Percentiles rank a stretch among this genome's conserved stretches.
These are phyloP conservation scores for Venturia pyrina DNA, from an alignment of 2,329 filamentous ascomycete species.

Conservation along the genomic window DNA sequence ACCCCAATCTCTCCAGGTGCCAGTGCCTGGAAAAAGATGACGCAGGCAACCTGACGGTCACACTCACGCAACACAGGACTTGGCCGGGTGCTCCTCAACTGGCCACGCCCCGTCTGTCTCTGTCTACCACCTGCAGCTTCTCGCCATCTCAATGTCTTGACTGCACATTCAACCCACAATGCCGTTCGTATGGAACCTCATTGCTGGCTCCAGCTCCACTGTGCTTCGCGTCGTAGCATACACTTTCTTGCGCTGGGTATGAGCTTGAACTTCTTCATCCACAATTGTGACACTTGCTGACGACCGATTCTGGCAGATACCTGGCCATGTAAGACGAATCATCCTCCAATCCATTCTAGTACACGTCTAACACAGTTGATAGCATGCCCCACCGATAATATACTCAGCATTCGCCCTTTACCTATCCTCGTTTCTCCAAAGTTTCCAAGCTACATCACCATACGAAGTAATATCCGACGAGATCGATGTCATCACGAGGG, in stretches of 20 bases:
- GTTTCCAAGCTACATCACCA: constrained; percentile 46
- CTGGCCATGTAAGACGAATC: constrained; percentile 14
- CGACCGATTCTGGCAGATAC: constrained; percentile 8
- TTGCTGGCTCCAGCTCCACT: constrained; percentile 36
- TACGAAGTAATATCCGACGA: constrained; percentile 50
- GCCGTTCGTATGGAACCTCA: constrained; percentile 25
- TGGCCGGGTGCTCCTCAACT: no score
- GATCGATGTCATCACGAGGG: constrained; percentile 38
- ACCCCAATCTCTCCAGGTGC: not conserved
- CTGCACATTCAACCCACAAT: constrained; percentile 15
- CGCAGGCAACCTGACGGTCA: not conserved
- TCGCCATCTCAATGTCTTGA: not conserved
- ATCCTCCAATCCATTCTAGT: constrained; percentile 15
- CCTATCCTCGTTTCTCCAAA: constrained; percentile 51
- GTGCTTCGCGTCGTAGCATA: constrained; percentile 42
- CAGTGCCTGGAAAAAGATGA: no score
- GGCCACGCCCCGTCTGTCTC: no score
- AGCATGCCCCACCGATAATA: constrained; percentile 36
- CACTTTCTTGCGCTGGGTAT: constrained; percentile 54
- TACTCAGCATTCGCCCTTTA: constrained; percentile 58
- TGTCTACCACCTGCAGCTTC: not conserved
- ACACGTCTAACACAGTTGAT: constrained; percentile 15
- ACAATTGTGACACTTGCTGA: not conserved
- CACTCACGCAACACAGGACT: not conserved
- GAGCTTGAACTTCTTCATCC: constrained; percentile 14